Conservation (phyloP, 306 rosid genomes). For the Prunus fruticosa region DNA sequence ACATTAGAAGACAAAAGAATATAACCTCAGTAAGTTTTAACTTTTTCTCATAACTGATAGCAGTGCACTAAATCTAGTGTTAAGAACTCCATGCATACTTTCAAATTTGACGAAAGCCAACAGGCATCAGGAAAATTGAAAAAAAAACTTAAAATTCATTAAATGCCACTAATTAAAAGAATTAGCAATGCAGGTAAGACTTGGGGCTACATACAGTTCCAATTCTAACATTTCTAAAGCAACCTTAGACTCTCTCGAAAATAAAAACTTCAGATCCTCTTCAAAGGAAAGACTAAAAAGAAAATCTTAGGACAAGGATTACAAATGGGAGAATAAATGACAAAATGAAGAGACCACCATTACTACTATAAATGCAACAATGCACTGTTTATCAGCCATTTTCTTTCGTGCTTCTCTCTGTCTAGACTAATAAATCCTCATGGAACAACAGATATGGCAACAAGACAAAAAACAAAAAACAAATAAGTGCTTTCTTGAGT, state of each 20-base stretch:
- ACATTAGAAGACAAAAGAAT: neutral
- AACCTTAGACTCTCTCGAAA: neutral
- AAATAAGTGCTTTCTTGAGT: neutral
- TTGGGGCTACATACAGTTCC: neutral
- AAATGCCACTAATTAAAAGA: neutral
- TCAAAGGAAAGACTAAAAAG: neutral
- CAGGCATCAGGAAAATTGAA: neutral
- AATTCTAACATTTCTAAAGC: slow-evolving; percentile 1
- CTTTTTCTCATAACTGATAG: neutral
- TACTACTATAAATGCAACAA: neutral
- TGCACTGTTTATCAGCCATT: neutral
- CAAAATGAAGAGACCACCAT: neutral
- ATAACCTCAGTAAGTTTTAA: neutral
- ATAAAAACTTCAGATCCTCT: neutral
- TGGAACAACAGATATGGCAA: neutral
- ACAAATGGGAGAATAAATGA: slow-evolving; percentile 3
- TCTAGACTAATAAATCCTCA: slow-evolving; percentile 9
- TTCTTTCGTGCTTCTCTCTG: neutral
- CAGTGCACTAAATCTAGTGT: neutral
- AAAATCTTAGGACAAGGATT: neutral
- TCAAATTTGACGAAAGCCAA: neutral
- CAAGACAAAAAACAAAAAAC: neutral
- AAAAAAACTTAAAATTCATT: neutral
- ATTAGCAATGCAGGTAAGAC: neutral
- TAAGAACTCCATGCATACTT: neutral